Evolutionary conservation across 495 filamentous ascomycete species (phyloP).

Genomic region (Terfezia claveryi): DNA sequence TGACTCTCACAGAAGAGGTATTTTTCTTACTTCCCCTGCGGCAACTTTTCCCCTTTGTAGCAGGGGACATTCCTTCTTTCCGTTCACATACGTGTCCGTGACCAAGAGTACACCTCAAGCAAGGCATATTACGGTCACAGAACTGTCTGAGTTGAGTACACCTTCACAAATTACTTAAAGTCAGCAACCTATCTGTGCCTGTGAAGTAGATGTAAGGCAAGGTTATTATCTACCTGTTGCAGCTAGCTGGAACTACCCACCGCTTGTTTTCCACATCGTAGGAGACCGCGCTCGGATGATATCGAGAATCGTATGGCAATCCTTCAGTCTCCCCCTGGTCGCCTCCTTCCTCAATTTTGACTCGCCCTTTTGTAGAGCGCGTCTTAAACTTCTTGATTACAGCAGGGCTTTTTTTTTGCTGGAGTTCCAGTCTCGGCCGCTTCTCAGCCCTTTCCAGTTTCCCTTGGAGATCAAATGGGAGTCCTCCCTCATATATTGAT

Average conservation of each 20-base stretch:
- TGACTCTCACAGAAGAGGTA: too few relatives aligned
- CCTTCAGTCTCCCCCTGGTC: neutral
- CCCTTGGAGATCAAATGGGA: too few relatives aligned
- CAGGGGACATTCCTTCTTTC: neutral
- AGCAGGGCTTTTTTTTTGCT: neutral
- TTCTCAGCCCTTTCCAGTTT: neutral
- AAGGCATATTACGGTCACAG: neutral
- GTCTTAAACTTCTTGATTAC: neutral
- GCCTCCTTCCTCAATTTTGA: neutral
- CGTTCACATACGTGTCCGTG: neutral
- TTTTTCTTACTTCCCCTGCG: neutral
- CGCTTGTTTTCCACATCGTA: too few relatives aligned
- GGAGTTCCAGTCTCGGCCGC: neutral
- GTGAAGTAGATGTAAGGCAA: too few relatives aligned
- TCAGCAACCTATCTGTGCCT: neutral
- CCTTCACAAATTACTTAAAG: neutral
- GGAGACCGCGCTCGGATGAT: neutral
- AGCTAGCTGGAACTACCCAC: too few relatives aligned
- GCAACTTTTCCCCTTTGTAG: neutral
- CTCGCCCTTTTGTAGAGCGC: neutral
- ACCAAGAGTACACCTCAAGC: neutral
- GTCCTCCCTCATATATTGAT: neutral
- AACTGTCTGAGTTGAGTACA: neutral
- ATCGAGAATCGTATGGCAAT: neutral
- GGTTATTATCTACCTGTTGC: too few relatives aligned